A percentile compares a stretch with the other conserved stretches of the same genome.
Conservation (phyloP, 2,329 filamentous ascomycete genomes). For the Endothia cerciana region DNA sequence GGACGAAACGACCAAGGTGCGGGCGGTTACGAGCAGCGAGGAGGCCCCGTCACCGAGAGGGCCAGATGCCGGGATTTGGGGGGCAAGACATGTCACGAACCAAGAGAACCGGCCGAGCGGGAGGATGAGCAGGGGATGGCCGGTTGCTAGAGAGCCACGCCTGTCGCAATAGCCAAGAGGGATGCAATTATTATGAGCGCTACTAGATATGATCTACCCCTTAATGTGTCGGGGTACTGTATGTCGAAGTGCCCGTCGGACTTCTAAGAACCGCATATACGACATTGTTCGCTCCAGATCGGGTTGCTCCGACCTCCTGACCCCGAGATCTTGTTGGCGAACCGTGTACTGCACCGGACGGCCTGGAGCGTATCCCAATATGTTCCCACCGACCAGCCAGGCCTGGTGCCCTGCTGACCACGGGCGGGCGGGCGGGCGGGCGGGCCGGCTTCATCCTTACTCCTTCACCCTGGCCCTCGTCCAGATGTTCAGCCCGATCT, state of each 20-base stretch:
- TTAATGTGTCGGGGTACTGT: neutral
- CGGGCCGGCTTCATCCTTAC: neutral
- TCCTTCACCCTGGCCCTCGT: slow-evolving; percentile 41
- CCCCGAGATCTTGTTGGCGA: neutral
- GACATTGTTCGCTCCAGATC: neutral
- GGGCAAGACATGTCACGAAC: neutral
- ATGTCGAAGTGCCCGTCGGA: neutral
- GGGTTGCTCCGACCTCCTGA: neutral
- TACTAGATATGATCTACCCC: neutral
- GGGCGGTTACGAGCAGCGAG: slow-evolving; percentile 3
- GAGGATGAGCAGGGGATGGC: neutral
- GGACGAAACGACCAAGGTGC: neutral
- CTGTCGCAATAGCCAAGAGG: too few relatives aligned
- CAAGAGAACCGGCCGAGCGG: neutral
- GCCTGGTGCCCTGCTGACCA: too few relatives aligned
- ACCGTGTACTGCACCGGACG: neutral
- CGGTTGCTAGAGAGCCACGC: neutral
- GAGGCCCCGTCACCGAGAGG: neutral
- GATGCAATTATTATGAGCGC: neutral
- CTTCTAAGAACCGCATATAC: neutral
- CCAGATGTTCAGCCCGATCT: slow-evolving; percentile 62
- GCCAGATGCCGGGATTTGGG: neutral
- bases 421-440: too few relatives aligned
- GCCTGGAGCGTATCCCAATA: too few relatives aligned
- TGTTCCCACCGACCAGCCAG: too few relatives aligned